Percentiles rank a stretch among this genome's conserved stretches.
phyloP scores from a whole-genome alignment of 1,284 basidiomycete genomes.

The Tilletia indica region DNA sequence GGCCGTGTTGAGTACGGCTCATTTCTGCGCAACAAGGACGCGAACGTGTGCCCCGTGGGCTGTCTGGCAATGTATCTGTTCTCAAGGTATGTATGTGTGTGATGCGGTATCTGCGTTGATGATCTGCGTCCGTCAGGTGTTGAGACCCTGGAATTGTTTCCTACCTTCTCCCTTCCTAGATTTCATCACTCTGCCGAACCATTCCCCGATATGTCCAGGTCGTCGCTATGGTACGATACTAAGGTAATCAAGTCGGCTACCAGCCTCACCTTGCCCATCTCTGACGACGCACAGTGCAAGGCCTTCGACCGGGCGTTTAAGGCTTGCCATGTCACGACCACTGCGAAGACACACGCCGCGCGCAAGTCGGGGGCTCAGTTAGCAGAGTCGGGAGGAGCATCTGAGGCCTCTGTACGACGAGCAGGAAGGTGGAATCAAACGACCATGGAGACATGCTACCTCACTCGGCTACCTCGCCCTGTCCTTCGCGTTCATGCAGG shows the following conservation, averaged over 20 bases:
- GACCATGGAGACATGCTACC: conserved; percentile 7
- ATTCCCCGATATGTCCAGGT: neutral
- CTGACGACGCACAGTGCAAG: neutral
- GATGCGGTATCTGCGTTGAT: too few relatives aligned
- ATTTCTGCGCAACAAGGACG: neutral
- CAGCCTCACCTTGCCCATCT: neutral
- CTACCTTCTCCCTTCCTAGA: neutral
- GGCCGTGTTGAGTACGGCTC: conserved; percentile 4
- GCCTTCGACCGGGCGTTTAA: neutral
- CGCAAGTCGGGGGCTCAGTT: conserved; percentile 1
- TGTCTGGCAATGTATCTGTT: neutral
- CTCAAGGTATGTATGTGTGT: neutral
- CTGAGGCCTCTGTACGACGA: neutral
- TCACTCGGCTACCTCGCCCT: neutral
- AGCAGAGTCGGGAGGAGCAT: neutral
- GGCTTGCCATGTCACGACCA: neutral
- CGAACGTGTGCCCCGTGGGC: neutral
- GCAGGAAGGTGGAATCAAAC: conserved; percentile 2
- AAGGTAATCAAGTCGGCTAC: neutral
- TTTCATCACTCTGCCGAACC: conserved; percentile 5
- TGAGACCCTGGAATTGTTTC: neutral
- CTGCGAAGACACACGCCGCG: neutral
- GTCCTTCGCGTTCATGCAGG: neutral
- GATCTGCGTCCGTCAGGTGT: neutral
- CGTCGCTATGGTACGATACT: neutral